phyloP scores from a whole-genome alignment of 2,329 filamentous ascomycete genomes.

The Claviceps sp. region DNA sequence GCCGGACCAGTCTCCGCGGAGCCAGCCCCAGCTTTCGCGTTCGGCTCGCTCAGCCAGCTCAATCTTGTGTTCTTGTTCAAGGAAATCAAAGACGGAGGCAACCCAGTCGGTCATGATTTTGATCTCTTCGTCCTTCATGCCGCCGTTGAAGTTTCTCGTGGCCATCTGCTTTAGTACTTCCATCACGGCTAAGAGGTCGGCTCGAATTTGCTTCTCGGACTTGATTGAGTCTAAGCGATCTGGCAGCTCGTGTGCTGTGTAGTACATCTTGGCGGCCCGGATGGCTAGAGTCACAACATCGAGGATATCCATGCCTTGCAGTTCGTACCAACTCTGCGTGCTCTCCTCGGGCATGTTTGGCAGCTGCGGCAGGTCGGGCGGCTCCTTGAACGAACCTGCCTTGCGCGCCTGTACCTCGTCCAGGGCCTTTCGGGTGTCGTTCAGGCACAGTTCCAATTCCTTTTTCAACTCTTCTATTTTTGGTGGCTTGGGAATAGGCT shows the following conservation, averaged over 20 bases:
- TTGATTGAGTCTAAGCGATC: slow-evolving; percentile 77
- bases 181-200: slow-evolving; percentile 73
- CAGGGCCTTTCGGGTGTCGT: slow-evolving; percentile 55
- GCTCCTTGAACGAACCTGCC: slow-evolving; percentile 15
- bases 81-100: slow-evolving; percentile 59
- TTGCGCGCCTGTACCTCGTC: slow-evolving; percentile 38
- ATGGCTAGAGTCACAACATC: slow-evolving; percentile 94
- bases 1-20: slow-evolving; percentile 61
- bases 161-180: slow-evolving; percentile 90
- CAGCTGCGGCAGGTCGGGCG: slow-evolving; percentile 16
- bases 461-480: slow-evolving; percentile 65
- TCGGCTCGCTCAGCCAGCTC: slow-evolving; percentile 61
- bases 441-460: slow-evolving; percentile 52
- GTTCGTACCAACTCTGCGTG: slow-evolving; percentile 62
- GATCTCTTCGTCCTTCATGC: slow-evolving; percentile 66
- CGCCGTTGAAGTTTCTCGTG: slow-evolving; percentile 70
- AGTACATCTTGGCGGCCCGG: slow-evolving; percentile 88
- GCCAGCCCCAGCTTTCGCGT: slow-evolving; percentile 67
- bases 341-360: slow-evolving; percentile 31
- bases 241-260: slow-evolving; percentile 81
- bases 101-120: slow-evolving; percentile 70
- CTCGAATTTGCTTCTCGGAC: slow-evolving; percentile 71
- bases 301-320: slow-evolving; percentile 83
- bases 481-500: slow-evolving; percentile 71
- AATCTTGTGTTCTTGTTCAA: slow-evolving; percentile 63